Evolutionary conservation across 805 yeast species (phyloP).

Genomic region (Lachancea meyersii): DNA sequence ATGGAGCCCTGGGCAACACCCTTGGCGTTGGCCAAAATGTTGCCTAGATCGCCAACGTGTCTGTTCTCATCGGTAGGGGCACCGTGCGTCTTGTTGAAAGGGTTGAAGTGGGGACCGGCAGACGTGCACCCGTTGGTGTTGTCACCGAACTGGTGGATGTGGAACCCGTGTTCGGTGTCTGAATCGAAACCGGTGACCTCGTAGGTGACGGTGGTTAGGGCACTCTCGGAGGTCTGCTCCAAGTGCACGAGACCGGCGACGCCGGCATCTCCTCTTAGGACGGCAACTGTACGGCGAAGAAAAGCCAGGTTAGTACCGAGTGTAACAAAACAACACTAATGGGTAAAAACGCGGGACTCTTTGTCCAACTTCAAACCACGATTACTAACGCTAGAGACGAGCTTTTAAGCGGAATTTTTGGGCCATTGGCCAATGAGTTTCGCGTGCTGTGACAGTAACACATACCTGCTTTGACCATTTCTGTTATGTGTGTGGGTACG

Average conservation of each 20-base stretch:
- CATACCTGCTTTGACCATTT: conserved; percentile 32
- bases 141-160: conserved; percentile 96
- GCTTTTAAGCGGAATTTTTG: too few relatives aligned
- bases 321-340: neutral
- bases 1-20: conserved; percentile 91
- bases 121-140: conserved; percentile 95
- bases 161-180: conserved; percentile 93
- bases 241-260: conserved; percentile 84
- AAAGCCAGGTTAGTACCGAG: conserved; percentile 1
- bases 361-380: too few relatives aligned
- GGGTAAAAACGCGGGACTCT: neutral
- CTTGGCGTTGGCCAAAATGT: conserved; percentile 74
- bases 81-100: conserved; percentile 84
- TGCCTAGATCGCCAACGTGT: conserved; percentile 85
- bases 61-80: conserved; percentile 60
- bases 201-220: conserved; percentile 81
- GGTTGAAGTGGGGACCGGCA: conserved; percentile 97
- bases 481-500: neutral
- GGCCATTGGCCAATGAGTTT: too few relatives aligned
- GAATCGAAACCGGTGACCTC: conserved; percentile 86
- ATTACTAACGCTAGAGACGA: too few relatives aligned
- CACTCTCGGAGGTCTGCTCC: conserved; percentile 73
- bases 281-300: conserved; percentile 57
- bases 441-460: neutral
- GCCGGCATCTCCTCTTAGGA: conserved; percentile 88